Percentiles rank a stretch among this genome's conserved stretches.
phyloP scores from a whole-genome alignment of 2,329 filamentous ascomycete genomes.

The Sclerotiophoma versabilis region DNA sequence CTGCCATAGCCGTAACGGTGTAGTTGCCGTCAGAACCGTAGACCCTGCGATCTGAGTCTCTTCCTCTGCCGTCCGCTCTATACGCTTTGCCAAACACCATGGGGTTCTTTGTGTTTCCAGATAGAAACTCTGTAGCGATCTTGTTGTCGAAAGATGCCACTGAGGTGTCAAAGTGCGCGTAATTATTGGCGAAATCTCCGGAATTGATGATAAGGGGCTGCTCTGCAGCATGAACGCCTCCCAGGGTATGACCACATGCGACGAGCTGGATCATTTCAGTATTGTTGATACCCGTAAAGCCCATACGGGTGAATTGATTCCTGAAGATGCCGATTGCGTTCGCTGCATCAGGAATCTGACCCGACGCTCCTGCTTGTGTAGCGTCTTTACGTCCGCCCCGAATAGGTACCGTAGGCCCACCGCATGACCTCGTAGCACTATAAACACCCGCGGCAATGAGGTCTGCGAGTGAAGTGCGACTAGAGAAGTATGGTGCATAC shows the following conservation, averaged over 20 bases:
- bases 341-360: slow-evolving; percentile 65
- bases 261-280: slow-evolving; percentile 67
- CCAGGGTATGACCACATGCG: slow-evolving; percentile 68
- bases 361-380: slow-evolving; percentile 53
- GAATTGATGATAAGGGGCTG: slow-evolving; percentile 62
- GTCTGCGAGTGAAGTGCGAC: slow-evolving; percentile 62
- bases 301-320: slow-evolving; percentile 65
- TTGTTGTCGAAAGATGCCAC: slow-evolving; percentile 61
- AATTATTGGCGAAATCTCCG: slow-evolving; percentile 51
- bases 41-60: slow-evolving; percentile 64
- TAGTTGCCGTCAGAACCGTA: slow-evolving; percentile 64
- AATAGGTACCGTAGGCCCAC: slow-evolving; percentile 63
- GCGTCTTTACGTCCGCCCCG: slow-evolving; percentile 64
- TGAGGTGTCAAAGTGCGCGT: slow-evolving; percentile 52
- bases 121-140: slow-evolving; percentile 64
- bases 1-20: slow-evolving; percentile 60
- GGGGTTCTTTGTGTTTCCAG: slow-evolving; percentile 62
- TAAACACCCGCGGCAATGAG: slow-evolving; percentile 66
- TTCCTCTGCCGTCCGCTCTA: slow-evolving; percentile 44
- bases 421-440: slow-evolving; percentile 65
- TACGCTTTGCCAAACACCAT: slow-evolving; percentile 61
- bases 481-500: slow-evolving; percentile 62
- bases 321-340: slow-evolving; percentile 61
- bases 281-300: slow-evolving; percentile 54
- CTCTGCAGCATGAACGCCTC: slow-evolving; percentile 63